Evolutionary conservation across 768 basidiomycete genomes (phyloP), one percentile per base, ranked within the genome.

Genomic region (Lentinula sp.): DNA sequence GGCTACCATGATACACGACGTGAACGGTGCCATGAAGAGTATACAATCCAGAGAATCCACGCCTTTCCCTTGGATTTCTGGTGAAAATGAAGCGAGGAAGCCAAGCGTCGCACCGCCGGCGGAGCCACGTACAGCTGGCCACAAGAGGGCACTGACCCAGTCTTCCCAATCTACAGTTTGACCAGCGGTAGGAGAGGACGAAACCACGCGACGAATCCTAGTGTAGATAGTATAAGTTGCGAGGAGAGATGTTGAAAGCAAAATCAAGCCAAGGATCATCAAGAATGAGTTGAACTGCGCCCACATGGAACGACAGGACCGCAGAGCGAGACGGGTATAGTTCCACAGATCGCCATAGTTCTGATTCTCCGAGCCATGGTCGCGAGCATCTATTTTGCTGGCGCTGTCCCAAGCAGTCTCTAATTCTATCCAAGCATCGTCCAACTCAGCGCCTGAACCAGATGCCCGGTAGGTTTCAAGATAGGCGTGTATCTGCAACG

Each of bases 281-380:
- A 91, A 76, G 1, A 82, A 67, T 3, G 88, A 77, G 64, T 94
- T 91, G 78, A 99, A 98, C 67, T 93, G 92, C 1, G 97, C 96
- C 97, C 97, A 99, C 59, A 98, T 84, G 11, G 82, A 73, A 6
- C 95, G 88, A 68, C 95, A 95, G 2, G 81, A 81, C 1, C 79
- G 74, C 37, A 95, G 79, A 5, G 89, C 84, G 15, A 78, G 70
- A 8, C 85, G 78, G 11, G 83, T 84, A 68, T 85, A 93, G 16
- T 78, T 73, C 52, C 79, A 73, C 43, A 78, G 67, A 10, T 78
- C 66, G 15, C 81, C 67, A 39, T 78, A 68, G 28, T 74, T 71
- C 42, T 69, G 16, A 23, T 21, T 32, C 21, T 31, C 16, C 3
- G n/a, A 13, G 32, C 18, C 70, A 39, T 78, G 75, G 9, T 57